A percentile compares a stretch with the other conserved stretches of the same genome.
Conservation (phyloP, 164 flowering plant genomes). For the Houttuynia cordata region DNA sequence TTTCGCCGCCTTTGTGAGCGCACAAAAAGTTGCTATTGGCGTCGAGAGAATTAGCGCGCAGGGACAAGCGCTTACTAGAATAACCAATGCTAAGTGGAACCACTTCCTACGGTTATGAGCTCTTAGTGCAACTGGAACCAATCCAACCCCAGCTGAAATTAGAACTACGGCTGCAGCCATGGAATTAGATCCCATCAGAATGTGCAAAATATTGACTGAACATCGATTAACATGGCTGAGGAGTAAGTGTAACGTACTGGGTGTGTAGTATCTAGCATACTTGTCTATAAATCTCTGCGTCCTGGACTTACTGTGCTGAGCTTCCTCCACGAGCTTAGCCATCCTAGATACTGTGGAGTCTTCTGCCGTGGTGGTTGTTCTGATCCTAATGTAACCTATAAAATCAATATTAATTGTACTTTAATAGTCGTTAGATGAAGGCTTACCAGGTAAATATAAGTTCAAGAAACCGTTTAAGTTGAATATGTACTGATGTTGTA, state of each 20-base stretch:
- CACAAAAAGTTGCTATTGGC: conserved; percentile 82
- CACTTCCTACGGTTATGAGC: conserved; percentile 37
- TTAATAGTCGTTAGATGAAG: neutral
- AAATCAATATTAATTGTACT: neutral
- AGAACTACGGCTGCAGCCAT: conserved; percentile 47
- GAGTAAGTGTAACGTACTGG: conserved; percentile 31
- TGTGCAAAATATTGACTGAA: no score
- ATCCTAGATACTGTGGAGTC: conserved; percentile 82
- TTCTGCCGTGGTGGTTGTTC: conserved; percentile 65
- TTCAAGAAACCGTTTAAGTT: neutral
- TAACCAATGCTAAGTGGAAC: conserved; percentile 65
- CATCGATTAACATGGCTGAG: no score
- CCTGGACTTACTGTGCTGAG: conserved; percentile 61
- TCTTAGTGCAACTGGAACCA: conserved; percentile 42
- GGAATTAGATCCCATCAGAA: neutral
- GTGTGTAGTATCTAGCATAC: conserved; percentile 73
- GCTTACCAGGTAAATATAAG: no score
- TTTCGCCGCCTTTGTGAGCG: conserved; percentile 70
- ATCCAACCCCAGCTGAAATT: conserved; percentile 39
- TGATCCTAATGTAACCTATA: conserved; percentile 67
- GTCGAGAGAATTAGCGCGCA: conserved; percentile 91
- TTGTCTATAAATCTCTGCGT: conserved; percentile 68
- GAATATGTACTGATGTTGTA: conserved; percentile 30
- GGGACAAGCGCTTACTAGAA: conserved; percentile 89
- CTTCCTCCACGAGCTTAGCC: conserved; percentile 94